These are phyloP conservation scores for Dendrocalamus latiflorus DNA, from an alignment of 202 grass and related monocot genomes.

Conservation along the genomic window DNA sequence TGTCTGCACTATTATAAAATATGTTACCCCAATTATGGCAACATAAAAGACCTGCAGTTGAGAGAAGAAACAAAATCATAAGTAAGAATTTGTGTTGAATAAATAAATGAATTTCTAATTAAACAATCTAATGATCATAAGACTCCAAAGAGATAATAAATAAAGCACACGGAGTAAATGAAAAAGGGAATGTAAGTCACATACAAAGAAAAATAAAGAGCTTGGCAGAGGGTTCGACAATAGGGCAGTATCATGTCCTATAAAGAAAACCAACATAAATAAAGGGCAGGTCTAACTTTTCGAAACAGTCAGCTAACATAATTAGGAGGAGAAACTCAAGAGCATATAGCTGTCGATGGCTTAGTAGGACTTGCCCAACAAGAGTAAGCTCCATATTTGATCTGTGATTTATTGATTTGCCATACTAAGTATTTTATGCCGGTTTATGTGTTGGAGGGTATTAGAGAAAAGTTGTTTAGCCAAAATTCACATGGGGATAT, in stretches of 20 bases:
- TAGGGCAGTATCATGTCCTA: neutral
- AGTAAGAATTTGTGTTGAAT: neutral
- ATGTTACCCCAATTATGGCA: slow-evolving; percentile 73
- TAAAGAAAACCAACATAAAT: neutral
- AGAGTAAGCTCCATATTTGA: neutral
- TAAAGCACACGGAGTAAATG: neutral
- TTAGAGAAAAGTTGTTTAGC: neutral
- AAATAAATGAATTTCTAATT: neutral
- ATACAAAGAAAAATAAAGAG: neutral
- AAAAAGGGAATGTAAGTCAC: neutral
- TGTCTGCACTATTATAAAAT: slow-evolving; percentile 81
- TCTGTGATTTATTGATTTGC: neutral
- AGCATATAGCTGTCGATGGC: neutral
- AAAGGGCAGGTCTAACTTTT: neutral
- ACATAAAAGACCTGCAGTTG: slow-evolving; percentile 84
- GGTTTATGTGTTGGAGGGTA: neutral
- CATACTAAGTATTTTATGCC: neutral
- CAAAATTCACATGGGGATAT: neutral
- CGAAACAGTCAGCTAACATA: neutral
- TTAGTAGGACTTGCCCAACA: neutral
- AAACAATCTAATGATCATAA: neutral
- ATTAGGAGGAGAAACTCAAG: neutral
- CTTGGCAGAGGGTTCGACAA: neutral
- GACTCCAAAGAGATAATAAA: neutral
- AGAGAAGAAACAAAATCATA: neutral